Percentiles rank a stretch among this genome's conserved stretches.
phyloP scores from a whole-genome alignment of 108 stramenopile genomes.

The Bacterosira constricta region DNA sequence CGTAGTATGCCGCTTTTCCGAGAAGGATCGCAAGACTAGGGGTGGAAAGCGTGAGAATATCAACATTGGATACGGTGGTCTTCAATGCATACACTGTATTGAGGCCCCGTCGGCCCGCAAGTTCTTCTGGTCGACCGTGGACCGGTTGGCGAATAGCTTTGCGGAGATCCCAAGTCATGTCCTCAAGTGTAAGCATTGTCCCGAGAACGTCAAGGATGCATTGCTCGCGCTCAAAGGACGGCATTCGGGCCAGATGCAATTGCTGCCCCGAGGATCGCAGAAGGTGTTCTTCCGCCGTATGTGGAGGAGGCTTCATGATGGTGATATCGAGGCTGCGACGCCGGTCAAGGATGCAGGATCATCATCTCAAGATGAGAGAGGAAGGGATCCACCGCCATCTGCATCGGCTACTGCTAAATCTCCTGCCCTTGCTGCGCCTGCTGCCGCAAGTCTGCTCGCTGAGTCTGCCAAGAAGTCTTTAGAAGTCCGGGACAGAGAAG shows the following conservation, averaged over 20 bases:
- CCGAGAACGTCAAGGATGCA: slow-evolving; percentile 69
- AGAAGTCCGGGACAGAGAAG: not conserved
- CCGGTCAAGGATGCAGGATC: slow-evolving; percentile 6
- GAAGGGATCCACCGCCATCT: not conserved
- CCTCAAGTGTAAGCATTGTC: slow-evolving; percentile 79
- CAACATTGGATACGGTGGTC: slow-evolving; percentile 81
- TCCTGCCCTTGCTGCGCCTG: not conserved
- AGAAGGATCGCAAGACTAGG: slow-evolving; percentile 85
- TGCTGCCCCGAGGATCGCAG: slow-evolving; percentile 82
- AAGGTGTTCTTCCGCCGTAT: slow-evolving; percentile 89
- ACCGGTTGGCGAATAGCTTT: slow-evolving; percentile 88
- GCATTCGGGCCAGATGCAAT: slow-evolving; percentile 81
- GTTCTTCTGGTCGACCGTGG: slow-evolving; percentile 91
- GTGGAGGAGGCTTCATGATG: slow-evolving; percentile 87
- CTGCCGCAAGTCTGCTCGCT: slow-evolving; percentile 16
- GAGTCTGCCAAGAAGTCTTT: slow-evolving; percentile 10
- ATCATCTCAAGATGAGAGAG: not conserved
- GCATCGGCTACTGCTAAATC: not conserved
- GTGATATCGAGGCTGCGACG: slow-evolving; percentile 20
- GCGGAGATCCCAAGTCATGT: slow-evolving; percentile 89
- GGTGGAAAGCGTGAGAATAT: slow-evolving; percentile 89
- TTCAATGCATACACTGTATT: slow-evolving; percentile 84
- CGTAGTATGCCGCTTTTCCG: slow-evolving; percentile 78
- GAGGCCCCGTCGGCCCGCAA: slow-evolving; percentile 70
- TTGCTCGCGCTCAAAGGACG: slow-evolving; percentile 67